A percentile compares a stretch with the other conserved stretches of the same genome.
Conservation (phyloP, 2,329 filamentous ascomycete species). For the Penicillium sp. region DNA sequence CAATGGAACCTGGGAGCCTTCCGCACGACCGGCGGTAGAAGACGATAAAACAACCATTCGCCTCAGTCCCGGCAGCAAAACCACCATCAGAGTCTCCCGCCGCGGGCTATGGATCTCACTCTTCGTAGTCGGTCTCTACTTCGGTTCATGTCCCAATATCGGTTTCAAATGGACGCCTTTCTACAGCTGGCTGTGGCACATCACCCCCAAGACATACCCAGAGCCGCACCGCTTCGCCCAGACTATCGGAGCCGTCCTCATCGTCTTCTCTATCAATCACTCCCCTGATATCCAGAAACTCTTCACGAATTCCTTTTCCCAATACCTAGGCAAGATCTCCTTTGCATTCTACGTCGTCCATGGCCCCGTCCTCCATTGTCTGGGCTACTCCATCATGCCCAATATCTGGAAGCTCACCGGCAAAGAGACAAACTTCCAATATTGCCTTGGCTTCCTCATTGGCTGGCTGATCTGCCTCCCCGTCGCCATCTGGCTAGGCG, state of each 20-base stretch:
- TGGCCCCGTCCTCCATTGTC: slow-evolving; percentile 44
- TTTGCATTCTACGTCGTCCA: slow-evolving; percentile 52
- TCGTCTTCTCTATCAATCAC: slow-evolving; percentile 46
- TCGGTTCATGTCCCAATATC: slow-evolving; percentile 45
- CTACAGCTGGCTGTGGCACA: slow-evolving; percentile 40
- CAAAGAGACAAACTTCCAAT: slow-evolving; percentile 41
- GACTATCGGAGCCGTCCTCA: slow-evolving; percentile 43
- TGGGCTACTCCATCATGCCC: slow-evolving; percentile 47
- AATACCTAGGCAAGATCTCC: slow-evolving; percentile 50
- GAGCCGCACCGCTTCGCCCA: slow-evolving; percentile 48
- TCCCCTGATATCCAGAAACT: slow-evolving; percentile 43
- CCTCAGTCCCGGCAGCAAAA: slow-evolving; percentile 14
- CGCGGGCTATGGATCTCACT: slow-evolving; percentile 38
- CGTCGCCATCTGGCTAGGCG: slow-evolving; percentile 55
- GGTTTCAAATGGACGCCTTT: slow-evolving; percentile 44
- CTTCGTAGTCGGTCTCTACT: slow-evolving; percentile 44
- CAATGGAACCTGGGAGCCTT: slow-evolving; percentile 37
- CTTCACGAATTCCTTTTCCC: slow-evolving; percentile 43
- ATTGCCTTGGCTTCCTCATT: slow-evolving; percentile 42
- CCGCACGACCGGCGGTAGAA: neutral
- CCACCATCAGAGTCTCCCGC: slow-evolving; percentile 25
- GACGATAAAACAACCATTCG: slow-evolving; percentile 25
- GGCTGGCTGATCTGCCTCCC: slow-evolving; percentile 43
- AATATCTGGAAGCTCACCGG: slow-evolving; percentile 43
- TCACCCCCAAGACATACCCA: slow-evolving; percentile 43